phyloP scores from a whole-genome alignment of 2,329 filamentous ascomycete species.

The Aspergillus ochraceus region DNA sequence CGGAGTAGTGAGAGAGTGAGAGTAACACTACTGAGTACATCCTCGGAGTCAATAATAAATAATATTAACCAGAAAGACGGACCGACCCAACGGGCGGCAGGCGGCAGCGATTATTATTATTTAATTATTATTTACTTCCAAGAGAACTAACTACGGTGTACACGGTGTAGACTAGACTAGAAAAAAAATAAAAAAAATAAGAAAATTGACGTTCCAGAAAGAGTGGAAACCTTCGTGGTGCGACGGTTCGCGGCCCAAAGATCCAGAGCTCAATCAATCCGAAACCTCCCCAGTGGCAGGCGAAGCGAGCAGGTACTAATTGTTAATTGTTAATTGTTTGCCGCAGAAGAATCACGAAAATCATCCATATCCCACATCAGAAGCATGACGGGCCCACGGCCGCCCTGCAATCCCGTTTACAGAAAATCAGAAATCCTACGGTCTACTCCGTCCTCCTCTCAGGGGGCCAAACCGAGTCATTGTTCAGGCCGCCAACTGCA shows the following conservation, averaged over 20 bases:
- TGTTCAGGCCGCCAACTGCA: not conserved
- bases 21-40: too few species aligned
- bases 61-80: too few species aligned
- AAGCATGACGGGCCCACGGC: constrained; percentile 5
- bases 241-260: constrained; percentile 19
- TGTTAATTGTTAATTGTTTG: not conserved
- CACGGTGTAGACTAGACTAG: not conserved
- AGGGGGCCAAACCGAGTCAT: constrained; percentile 13
- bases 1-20: too few species aligned
- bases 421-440: too few species aligned
- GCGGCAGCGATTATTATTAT: too few species aligned
- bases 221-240: constrained; percentile 18
- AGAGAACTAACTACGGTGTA: too few species aligned
- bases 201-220: constrained; percentile 21
- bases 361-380: too few species aligned
- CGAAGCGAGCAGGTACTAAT: not conserved
- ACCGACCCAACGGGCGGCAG: too few species aligned
- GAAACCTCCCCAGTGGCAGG: constrained; percentile 13
- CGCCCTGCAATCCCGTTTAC: constrained; percentile 16
- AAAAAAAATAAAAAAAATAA: constrained; percentile 13
- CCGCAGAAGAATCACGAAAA: not conserved
- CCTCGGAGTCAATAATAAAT: too few species aligned
- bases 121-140: not conserved
- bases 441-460: too few species aligned
- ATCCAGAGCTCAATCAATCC: constrained; percentile 21